Percentiles rank a stretch among this genome's conserved stretches.
These are phyloP conservation scores for Castanopsis chinensis DNA, from an alignment of 306 rosid species.

Conservation along the genomic window DNA sequence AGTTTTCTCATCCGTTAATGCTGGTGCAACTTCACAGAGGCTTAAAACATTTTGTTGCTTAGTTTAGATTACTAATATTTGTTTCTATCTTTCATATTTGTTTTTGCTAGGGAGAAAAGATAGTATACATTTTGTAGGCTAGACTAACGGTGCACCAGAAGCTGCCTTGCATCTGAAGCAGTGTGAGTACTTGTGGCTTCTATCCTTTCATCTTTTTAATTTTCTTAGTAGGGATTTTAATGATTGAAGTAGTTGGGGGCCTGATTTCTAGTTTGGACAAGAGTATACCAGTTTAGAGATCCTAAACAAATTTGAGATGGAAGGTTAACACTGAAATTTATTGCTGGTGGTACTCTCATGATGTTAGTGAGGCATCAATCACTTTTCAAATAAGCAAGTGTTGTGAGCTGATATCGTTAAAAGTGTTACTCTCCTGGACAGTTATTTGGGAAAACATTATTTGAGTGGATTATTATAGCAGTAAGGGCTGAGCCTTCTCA, in stretches of 20 bases:
- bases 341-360: not conserved
- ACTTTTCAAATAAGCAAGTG: not conserved
- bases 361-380: not conserved
- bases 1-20: not conserved
- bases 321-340: not conserved
- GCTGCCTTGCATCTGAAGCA: not conserved
- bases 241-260: not conserved
- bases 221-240: not conserved
- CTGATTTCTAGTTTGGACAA: not conserved
- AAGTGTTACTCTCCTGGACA: too few species aligned
- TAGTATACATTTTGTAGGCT: not conserved
- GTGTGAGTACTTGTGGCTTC: not conserved
- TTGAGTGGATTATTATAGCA: not conserved
- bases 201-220: not conserved
- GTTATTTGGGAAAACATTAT: not conserved
- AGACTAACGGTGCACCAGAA: not conserved
- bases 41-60: not conserved
- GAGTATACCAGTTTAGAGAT: not conserved
- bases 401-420: not conserved
- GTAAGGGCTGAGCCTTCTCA: not conserved
- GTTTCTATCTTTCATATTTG: not conserved
- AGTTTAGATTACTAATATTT: not conserved
- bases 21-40: not conserved
- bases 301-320: not conserved
- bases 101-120: not conserved